Evolutionary conservation across 352 stramenopile genomes (phyloP), one percentile per base, ranked within the genome.

Genomic region (Phytopythium aichiense): DNA sequence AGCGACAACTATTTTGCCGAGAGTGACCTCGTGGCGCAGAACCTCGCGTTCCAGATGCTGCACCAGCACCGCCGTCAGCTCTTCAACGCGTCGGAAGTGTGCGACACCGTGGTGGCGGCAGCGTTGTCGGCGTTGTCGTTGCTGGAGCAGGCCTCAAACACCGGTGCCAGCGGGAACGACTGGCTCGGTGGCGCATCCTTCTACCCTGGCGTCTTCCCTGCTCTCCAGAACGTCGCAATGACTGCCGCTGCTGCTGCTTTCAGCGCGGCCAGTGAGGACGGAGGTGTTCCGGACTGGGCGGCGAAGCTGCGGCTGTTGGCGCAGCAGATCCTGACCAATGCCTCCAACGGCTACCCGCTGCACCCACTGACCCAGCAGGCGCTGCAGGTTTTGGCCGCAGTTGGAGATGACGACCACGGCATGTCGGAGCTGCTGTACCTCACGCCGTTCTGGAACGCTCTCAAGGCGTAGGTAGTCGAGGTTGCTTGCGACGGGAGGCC

Each of bases 1-100:
- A 89, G 79, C 66, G 84, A 71, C 65, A 93, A 93, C 58, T 93
- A 87, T 60, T 93, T 88, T 55, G 78, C 73, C 31, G 81, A 93
- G 55, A 46, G 56, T 0, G 84, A 91, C 37, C 64, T 89, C 20
- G 49, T 88, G 30, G 81, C 80, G 18, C 84, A 93, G 61, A 76
- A 89, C 33, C 69, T 76, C 28, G 63, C 79, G 11, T 74, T 72
- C 60, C 72, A 77, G 38, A 40, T 87, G 42, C 64, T 84, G 18
- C 69, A 48, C 54, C 56, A 64, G 56, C 63, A 71, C 6, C 49
- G 40, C 37, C 63, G 53, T 8, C 51, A 66, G 49, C 40, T 56
- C 30, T 58, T 59, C n/a, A 51, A 68, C 30, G 63, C 63, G 18
- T 61, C 49, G 7, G 40, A 23, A 11, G 62, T 86, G 38, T 70